Conservation (phyloP, 139 green algal species). For the Deuterostichococcus epilithicus region DNA sequence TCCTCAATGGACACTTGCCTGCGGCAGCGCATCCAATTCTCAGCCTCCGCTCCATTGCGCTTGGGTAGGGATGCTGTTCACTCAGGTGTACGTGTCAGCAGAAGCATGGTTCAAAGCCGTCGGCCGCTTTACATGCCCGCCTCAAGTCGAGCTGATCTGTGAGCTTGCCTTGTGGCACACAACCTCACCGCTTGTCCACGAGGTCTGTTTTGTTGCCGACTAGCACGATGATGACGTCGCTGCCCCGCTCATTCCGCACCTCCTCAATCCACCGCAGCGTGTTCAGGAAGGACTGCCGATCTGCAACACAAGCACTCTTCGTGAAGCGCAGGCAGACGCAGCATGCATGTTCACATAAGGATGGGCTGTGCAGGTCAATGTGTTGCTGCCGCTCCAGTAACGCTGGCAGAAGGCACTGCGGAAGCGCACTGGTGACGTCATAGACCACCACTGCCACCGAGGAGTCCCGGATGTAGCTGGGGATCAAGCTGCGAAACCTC, state of each 20-base stretch:
- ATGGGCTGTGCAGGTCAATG: not conserved
- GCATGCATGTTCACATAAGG: not conserved
- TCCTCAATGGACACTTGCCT: conserved; percentile 97
- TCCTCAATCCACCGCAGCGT: conserved; percentile 96
- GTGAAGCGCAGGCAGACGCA: not conserved
- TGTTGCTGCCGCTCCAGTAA: not conserved
- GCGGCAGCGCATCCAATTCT: not conserved
- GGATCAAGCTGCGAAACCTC: conserved; percentile 94
- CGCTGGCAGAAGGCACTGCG: not conserved
- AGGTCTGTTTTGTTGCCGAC: conserved; percentile 99
- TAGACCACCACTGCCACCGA: conserved; percentile 98
- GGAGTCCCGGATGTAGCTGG: conserved; percentile 96
- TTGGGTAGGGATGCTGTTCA: not conserved
- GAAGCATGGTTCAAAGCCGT: too few relatives aligned
- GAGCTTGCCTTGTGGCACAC: too few relatives aligned
- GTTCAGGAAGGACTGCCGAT: conserved; percentile 94
- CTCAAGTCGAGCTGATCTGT: too few relatives aligned
- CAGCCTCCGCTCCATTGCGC: not conserved
- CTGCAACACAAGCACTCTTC: conserved; percentile 31
- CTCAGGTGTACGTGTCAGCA: not conserved
- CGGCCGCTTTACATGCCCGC: too few relatives aligned
- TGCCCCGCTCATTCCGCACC: conserved; percentile 91
- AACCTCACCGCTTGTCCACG: conserved; percentile 80
- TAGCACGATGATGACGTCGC: conserved; percentile 97
- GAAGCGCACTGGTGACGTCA: conserved; percentile 87